A percentile compares a stretch with the other conserved stretches of the same genome.
These are phyloP conservation scores for Diaporthe capsici DNA, from an alignment of 2,329 filamentous ascomycete genomes.

Conservation along the genomic window DNA sequence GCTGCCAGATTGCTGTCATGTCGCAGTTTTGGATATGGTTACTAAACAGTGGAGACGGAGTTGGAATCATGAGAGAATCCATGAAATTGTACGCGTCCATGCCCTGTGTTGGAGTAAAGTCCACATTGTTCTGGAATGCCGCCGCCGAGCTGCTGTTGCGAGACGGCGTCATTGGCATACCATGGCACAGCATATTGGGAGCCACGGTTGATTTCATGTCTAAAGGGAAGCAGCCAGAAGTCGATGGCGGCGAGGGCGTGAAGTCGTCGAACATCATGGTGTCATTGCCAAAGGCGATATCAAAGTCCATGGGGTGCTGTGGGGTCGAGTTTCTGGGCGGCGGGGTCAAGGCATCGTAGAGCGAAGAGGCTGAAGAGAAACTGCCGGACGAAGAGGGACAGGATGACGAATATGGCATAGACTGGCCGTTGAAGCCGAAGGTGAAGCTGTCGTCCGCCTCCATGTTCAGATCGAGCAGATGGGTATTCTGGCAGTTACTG, in stretches of 20 bases:
- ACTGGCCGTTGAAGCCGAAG: conserved; percentile 34
- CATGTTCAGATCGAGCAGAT: conserved; percentile 34
- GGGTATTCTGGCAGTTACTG: conserved; percentile 20
- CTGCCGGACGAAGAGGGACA: conserved; percentile 40
- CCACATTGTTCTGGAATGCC: conserved; percentile 29
- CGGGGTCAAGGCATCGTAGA: conserved; percentile 40
- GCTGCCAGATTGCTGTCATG: conserved; percentile 39
- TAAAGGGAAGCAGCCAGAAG: conserved; percentile 35
- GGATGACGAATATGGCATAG: conserved; percentile 37
- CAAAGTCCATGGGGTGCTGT: conserved; percentile 38
- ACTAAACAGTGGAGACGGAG: conserved; percentile 34
- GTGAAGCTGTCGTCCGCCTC: conserved; percentile 34
- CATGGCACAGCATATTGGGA: conserved; percentile 37
- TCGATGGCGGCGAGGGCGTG: conserved; percentile 34
- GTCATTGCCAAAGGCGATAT: conserved; percentile 24
- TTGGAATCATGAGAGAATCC: conserved; percentile 37
- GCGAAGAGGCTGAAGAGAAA: conserved; percentile 40
- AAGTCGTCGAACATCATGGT: conserved; percentile 39
- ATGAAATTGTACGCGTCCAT: conserved; percentile 32
- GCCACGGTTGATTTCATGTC: conserved; percentile 40
- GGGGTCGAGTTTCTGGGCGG: conserved; percentile 39
- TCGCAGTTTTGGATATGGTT: conserved; percentile 33
- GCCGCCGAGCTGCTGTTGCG: conserved; percentile 20
- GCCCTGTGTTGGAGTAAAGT: conserved; percentile 39
- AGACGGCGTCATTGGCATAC: conserved; percentile 38